Percentiles rank a stretch among this genome's conserved stretches.
phyloP scores from a whole-genome alignment of 345 rosid species.

The Camelina sativa region DNA sequence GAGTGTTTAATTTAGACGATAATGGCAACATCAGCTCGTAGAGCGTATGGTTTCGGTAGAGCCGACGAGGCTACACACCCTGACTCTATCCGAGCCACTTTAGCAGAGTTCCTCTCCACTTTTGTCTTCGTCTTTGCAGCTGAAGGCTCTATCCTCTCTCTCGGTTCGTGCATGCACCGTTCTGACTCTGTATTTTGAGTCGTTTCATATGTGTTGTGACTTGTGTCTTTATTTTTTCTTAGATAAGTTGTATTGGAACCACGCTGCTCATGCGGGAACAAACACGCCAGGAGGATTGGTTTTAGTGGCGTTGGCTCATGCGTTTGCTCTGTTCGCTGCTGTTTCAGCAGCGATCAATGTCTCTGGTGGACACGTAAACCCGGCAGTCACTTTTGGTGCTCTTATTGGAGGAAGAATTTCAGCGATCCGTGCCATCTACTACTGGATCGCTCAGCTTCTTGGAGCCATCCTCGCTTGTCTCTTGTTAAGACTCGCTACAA shows the following conservation, averaged over 20 bases:
- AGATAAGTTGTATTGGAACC: constrained; percentile 56
- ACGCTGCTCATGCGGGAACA: constrained; percentile 37
- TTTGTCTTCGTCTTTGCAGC: constrained; percentile 77
- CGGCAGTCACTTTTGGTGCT: constrained; percentile 80
- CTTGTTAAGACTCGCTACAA: constrained; percentile 62
- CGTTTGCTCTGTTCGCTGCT: constrained; percentile 64
- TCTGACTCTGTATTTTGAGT: not conserved
- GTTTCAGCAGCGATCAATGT: constrained; percentile 64
- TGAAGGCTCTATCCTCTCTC: constrained; percentile 80
- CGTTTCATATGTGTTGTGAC: constrained; percentile 9
- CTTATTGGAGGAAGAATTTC: constrained; percentile 77
- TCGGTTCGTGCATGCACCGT: constrained; percentile 42
- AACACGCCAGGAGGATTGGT: constrained; percentile 55
- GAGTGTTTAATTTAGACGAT: constrained; percentile 8
- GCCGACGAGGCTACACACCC: constrained; percentile 51
- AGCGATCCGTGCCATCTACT: constrained; percentile 57
- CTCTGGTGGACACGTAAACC: constrained; percentile 83
- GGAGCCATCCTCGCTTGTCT: constrained; percentile 67
- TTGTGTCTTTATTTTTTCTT: not conserved
- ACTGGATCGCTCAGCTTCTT: constrained; percentile 81
- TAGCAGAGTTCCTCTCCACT: constrained; percentile 77
- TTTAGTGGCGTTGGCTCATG: constrained; percentile 69
- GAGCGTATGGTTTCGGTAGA: constrained; percentile 47
- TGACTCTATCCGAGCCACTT: constrained; percentile 54
- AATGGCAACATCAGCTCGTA: constrained; percentile 50